Percentiles rank a stretch among this genome's conserved stretches.
Evolutionary conservation across 352 stramenopile genomes (phyloP).

Genomic region (Phytopythium kandeliae): DNA sequence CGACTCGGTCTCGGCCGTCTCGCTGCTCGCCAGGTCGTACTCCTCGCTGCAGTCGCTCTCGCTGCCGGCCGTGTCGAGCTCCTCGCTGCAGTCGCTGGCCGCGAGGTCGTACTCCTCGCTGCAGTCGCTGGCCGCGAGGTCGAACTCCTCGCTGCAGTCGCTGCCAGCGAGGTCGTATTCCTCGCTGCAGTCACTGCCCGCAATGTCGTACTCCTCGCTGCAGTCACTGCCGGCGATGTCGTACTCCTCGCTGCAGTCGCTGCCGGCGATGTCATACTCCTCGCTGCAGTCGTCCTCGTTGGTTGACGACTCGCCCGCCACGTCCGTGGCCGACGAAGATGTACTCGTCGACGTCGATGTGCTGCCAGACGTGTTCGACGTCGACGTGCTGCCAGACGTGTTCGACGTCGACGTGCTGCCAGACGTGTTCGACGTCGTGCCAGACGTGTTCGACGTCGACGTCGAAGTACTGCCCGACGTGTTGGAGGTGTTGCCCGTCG

Average conservation of each 20-base stretch:
- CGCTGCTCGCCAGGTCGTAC: slow-evolving; percentile 10
- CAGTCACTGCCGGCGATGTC: slow-evolving; percentile 18
- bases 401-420: not conserved
- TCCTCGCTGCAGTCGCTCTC: slow-evolving; percentile 10
- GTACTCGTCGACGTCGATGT: slow-evolving; percentile 8
- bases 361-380: slow-evolving; percentile 3
- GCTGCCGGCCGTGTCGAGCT: slow-evolving; percentile 17
- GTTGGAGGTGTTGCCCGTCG: not conserved
- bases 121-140: slow-evolving; percentile 26
- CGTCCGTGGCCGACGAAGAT: slow-evolving; percentile 6
- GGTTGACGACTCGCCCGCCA: slow-evolving; percentile 6
- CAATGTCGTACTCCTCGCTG: slow-evolving; percentile 19
- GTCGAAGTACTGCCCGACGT: slow-evolving; percentile 6
- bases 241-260: slow-evolving; percentile 18
- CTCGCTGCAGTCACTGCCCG: slow-evolving; percentile 20
- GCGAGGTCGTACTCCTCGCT: slow-evolving; percentile 22
- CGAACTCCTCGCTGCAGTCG: slow-evolving; percentile 16
- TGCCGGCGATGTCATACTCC: slow-evolving; percentile 20
- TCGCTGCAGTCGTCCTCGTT: slow-evolving; percentile 9
- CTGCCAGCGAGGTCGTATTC: slow-evolving; percentile 17
- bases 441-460: not conserved
- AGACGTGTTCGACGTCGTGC: slow-evolving; percentile 2
- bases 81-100: slow-evolving; percentile 16
- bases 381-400: slow-evolving; percentile 9
- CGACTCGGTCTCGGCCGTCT: not conserved